Percentiles rank a stretch among this genome's conserved stretches.
These are phyloP conservation scores for Phytophthora capsici DNA, from an alignment of 352 stramenopile genomes.

Conservation along the genomic window DNA sequence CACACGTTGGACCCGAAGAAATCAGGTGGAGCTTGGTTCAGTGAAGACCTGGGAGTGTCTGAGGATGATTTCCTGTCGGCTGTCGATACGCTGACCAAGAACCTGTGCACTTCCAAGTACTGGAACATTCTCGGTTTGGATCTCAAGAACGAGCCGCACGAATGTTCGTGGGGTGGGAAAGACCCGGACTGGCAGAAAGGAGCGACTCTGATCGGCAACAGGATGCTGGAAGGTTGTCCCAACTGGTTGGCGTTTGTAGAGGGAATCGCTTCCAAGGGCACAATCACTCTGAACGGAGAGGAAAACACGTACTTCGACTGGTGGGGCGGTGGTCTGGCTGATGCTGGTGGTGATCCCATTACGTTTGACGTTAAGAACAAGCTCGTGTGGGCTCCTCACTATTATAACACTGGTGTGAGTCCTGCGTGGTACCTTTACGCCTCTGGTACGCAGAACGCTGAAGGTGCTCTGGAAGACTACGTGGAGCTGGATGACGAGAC, in stretches of 20 bases:
- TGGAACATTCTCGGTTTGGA: conserved; percentile 80
- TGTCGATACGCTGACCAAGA: conserved; percentile 62
- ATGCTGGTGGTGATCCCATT: conserved; percentile 48
- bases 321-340: conserved; percentile 66
- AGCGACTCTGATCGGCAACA: conserved; percentile 63
- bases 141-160: conserved; percentile 76
- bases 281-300: conserved; percentile 44
- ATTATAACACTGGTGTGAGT: conserved; percentile 77
- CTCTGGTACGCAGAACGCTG: conserved; percentile 38
- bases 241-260: conserved; percentile 79
- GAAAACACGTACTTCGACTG: conserved; percentile 67
- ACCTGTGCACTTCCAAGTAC: conserved; percentile 59
- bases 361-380: conserved; percentile 58
- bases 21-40: conserved; percentile 69
- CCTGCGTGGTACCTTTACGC: conserved; percentile 73
- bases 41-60: conserved; percentile 45
- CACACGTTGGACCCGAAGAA: conserved; percentile 58
- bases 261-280: conserved; percentile 58
- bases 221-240: conserved; percentile 65
- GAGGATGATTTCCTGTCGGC: conserved; percentile 65
- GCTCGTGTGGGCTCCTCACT: conserved; percentile 76
- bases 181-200: conserved; percentile 64
- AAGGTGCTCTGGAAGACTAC: conserved; percentile 39
- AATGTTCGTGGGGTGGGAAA: conserved; percentile 52
- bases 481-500: conserved; percentile 63